phyloP scores from a whole-genome alignment of 78 protist species.

The Creolimax fragrantissima region DNA sequence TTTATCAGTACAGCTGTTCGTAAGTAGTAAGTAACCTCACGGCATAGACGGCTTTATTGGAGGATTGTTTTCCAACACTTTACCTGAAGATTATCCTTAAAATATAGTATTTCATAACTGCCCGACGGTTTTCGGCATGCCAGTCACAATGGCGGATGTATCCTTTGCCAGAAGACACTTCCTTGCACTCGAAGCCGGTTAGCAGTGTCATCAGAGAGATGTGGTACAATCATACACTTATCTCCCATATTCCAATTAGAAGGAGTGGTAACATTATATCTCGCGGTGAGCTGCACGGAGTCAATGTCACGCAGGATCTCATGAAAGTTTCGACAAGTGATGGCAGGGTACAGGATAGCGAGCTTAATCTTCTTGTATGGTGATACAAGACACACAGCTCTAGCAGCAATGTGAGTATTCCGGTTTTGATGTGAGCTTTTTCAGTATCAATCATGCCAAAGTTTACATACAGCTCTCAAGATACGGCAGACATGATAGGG shows the following conservation, averaged over 20 bases:
- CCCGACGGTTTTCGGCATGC: background rate
- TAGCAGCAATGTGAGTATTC: conserved; percentile 23
- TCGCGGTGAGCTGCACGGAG: conserved; percentile 65
- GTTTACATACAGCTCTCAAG: conserved; percentile 44
- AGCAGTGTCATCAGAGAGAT: conserved; percentile 45
- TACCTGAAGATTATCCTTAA: too few relatives aligned
- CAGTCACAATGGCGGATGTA: conserved; percentile 23
- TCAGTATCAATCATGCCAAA: conserved; percentile 68
- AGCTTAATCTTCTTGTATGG: conserved; percentile 50
- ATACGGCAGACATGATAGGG: conserved; percentile 65
- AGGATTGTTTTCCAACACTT: too few relatives aligned
- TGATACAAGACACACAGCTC: conserved; percentile 55
- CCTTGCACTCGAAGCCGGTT: conserved; percentile 4
- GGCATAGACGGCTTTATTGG: too few relatives aligned
- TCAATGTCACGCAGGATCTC: conserved; percentile 67
- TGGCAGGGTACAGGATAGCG: conserved; percentile 60
- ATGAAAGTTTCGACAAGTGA: conserved; percentile 36
- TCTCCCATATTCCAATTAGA: conserved; percentile 67
- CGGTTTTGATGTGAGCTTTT: background rate
- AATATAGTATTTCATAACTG: background rate
- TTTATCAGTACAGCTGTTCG: too few relatives aligned
- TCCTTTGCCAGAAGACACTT: conserved; percentile 27
- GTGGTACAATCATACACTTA: conserved; percentile 46
- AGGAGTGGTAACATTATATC: conserved; percentile 63
- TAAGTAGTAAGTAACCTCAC: too few relatives aligned